Percentiles rank a stretch among this genome's conserved stretches.
These are phyloP conservation scores for Trametopsis cervina DNA, from an alignment of 768 basidiomycete genomes.

Conservation along the genomic window DNA sequence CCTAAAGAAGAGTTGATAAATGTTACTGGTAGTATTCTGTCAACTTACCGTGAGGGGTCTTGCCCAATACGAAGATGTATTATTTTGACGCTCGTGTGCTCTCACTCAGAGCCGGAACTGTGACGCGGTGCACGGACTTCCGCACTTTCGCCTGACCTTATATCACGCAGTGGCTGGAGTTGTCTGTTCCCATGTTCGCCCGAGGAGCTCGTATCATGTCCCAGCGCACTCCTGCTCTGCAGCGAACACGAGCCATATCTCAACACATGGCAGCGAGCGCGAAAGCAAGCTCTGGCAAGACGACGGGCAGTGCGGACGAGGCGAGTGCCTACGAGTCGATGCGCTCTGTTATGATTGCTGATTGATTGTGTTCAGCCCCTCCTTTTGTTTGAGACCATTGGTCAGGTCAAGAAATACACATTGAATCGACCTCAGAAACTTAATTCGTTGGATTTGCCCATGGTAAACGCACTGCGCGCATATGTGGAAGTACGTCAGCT, in stretches of 20 bases:
- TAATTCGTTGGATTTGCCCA: slow-evolving; percentile 75
- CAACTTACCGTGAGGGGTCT: no score
- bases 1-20: no score
- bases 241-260: slow-evolving; percentile 20
- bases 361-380: slow-evolving; percentile 26
- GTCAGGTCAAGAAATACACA: slow-evolving; percentile 57
- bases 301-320: slow-evolving; percentile 9
- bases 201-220: slow-evolving; percentile 19
- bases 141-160: no score
- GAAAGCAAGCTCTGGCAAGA: slow-evolving; percentile 8
- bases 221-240: slow-evolving; percentile 15
- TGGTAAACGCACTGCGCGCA: slow-evolving; percentile 64
- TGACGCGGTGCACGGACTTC: no score
- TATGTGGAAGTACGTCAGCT: slow-evolving; percentile 62
- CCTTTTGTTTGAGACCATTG: slow-evolving; percentile 65
- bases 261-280: slow-evolving; percentile 21
- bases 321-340: slow-evolving; percentile 5
- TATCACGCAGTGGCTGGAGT: no score
- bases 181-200: slow-evolving; percentile 17
- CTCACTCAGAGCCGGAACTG: no score
- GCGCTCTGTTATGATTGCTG: no score
- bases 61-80: no score
- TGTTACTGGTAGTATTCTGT: no score
- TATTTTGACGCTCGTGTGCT: no score
- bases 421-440: slow-evolving; percentile 77